Base-by-base conservation (phyloP, 768 basidiomycete genomes). In the Lactarius sanguifluus region DNA sequence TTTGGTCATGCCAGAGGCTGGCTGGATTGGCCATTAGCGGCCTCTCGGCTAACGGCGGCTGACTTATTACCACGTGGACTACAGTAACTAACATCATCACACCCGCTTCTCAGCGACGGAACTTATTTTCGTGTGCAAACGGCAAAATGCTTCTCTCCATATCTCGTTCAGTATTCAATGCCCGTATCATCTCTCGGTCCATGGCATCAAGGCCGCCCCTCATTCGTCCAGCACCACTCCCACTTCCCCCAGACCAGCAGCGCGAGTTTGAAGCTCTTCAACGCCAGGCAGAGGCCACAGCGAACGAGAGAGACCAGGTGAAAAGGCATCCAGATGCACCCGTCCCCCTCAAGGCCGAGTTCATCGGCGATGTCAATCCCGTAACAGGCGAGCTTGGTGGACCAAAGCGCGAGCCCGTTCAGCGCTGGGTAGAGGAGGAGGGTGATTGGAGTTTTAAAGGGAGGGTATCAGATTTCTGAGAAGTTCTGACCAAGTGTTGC, bases 381-480 rank as follows among this genome's bases (percentile, higher is more conserved):
- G 70, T 70, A 2, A 96, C 94, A 2, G 94, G 94, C 15, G 94
- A 96, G 76, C 78, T 83, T 57, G 92, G 91, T 0, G 94, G 94
- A 0, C 94, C 94, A 25, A 96, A 95, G 79, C 82, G 80, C 36
- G 94, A 96, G 74, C 94, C 94, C 16, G 83, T 95, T 12, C 74
- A 78, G 41, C 82, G 78, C 59, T 88, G 86, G 85, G 79, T 78
- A 20, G 72, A 76, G 7, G 77, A 81, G 43, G 81, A 82, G 55
- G 89, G 90, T 3, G 94, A 95, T 73, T 96, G 94, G 94, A 95
- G 92, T 71, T 92, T 89, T 79, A 92, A 91, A 72, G 94, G 94
- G 13, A 81, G 92, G 28, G 92, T 92, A 32, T 91, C 91, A 23
- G 93, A 94, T 79, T 94, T 94, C 76, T 94, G 76, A 75, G 28